A percentile compares a stretch with the other conserved stretches of the same genome.
phyloP scores from a whole-genome alignment of 108 stramenopile genomes.

The Epipyxis sp. region DNA sequence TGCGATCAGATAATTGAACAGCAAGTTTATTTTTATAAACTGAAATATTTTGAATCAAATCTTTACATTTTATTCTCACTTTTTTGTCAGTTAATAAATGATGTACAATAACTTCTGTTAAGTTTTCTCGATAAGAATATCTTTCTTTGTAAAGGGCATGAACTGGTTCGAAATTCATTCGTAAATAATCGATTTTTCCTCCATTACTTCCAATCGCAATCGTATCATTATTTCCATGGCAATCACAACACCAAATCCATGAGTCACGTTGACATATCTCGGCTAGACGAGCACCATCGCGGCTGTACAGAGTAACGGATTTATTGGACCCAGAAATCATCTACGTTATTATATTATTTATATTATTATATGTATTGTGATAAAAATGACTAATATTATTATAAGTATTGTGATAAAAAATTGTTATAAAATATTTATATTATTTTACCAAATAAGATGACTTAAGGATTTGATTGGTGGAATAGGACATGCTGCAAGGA shows the following conservation, averaged over 20 bases:
- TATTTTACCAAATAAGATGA: not conserved
- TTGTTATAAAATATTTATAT: too few relatives aligned
- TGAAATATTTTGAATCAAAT: constrained; percentile 58
- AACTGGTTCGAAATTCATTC: constrained; percentile 48
- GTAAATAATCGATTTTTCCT: constrained; percentile 45
- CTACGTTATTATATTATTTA: too few relatives aligned
- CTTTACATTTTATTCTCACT: constrained; percentile 61
- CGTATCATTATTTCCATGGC: constrained; percentile 36
- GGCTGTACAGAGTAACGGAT: constrained; percentile 52
- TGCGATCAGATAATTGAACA: constrained; percentile 57
- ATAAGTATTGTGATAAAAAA: too few relatives aligned
- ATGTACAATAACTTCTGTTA: constrained; percentile 67
- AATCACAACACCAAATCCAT: constrained; percentile 60
- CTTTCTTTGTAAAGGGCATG: constrained; percentile 58
- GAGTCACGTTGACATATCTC: constrained; percentile 37
- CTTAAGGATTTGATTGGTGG: not conserved
- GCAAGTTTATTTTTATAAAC: constrained; percentile 57
- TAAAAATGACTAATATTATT: too few relatives aligned
- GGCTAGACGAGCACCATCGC: constrained; percentile 56
- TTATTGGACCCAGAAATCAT: constrained; percentile 57
- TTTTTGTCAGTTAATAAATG: constrained; percentile 62
- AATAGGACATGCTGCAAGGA: not conserved
- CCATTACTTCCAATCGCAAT: constrained; percentile 51
- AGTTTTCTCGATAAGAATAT: constrained; percentile 59
- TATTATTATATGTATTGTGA: too few relatives aligned